phyloP scores from a whole-genome alignment of 2,329 filamentous ascomycete genomes.

The Pseudodiploospora longispora region DNA sequence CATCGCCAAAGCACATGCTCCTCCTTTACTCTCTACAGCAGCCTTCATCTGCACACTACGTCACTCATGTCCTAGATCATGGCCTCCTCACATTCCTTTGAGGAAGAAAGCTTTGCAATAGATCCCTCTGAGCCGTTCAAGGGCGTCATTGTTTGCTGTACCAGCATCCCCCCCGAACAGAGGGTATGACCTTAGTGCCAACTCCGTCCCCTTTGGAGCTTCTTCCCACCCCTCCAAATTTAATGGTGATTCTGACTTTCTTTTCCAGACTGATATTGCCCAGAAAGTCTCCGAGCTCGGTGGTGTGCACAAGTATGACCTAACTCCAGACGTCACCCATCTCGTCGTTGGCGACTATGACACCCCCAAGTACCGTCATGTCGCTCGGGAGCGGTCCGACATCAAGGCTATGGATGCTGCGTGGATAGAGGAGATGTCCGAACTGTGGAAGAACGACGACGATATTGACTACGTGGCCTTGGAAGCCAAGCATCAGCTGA shows the following conservation, averaged over 20 bases:
- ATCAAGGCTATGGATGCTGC: constrained; percentile 73
- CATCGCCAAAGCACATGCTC: no score
- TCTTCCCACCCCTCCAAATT: background rate
- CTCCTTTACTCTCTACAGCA: no score
- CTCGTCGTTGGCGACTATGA: constrained; percentile 83
- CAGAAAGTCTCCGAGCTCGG: constrained; percentile 71
- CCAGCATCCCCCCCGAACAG: constrained; percentile 70
- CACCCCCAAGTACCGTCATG: constrained; percentile 92
- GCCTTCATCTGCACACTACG: background rate
- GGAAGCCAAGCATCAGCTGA: constrained; percentile 58
- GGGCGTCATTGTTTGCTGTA: constrained; percentile 78
- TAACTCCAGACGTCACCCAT: constrained; percentile 94
- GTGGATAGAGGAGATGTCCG: constrained; percentile 76
- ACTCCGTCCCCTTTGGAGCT: background rate
- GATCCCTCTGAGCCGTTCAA: constrained; percentile 57
- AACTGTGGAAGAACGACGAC: constrained; percentile 75
- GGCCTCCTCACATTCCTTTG: constrained; percentile 18
- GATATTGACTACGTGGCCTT: constrained; percentile 63
- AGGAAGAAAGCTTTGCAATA: constrained; percentile 26
- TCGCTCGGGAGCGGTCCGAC: constrained; percentile 81
- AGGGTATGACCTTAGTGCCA: constrained; percentile 45
- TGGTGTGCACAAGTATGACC: constrained; percentile 77
- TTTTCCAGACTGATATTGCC: constrained; percentile 44
- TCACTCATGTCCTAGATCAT: constrained; percentile 13
- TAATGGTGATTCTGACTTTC: constrained; percentile 1